Evolutionary conservation across 257 asterid genomes (phyloP), one percentile per base, ranked within the genome.

Genomic region (Nemophila menziesii): DNA sequence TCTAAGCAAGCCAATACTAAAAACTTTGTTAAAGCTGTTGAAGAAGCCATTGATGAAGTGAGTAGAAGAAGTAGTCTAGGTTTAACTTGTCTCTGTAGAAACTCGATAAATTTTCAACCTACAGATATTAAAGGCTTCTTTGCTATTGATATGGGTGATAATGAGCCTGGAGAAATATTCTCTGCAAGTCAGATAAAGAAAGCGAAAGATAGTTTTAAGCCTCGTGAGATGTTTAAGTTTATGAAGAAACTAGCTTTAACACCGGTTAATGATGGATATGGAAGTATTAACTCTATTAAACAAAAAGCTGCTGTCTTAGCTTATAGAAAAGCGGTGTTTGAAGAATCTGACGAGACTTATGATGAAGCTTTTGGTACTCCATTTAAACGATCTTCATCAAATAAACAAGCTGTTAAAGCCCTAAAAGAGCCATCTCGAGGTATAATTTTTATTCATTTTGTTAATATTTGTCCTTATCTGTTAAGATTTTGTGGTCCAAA

Each of bases 311-410:
- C 74, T 0, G 71, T 49, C 49, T 59, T 82, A 62, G 89, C 84
- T 13, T 61, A 57, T 48, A 73, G 99, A 62, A 90, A 69, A 69
- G 74, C 86, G 5, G 48, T 65, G 27, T 90, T 62, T 17, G 94
- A 86, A 78, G 96, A 82, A 57, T 77, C 64, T 66, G 99, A 90
- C 51, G 94, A 83, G 55, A 81, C 97, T 0, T 87, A 87, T 65
- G 93, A 92, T 12, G 89, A 83, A 69, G 97, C 97, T 15, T 87
- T 87, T 61, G 95, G 95, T 39, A 65, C 71, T 53, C 60, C 40
- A 39, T 81, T 83, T 20, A 54, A 39, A 18, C 80, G 79, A 17
- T 82, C 83, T 55, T 54, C 33, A 50, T 54, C 75, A 46, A n/a
- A n/a, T n/a, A 71, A 68, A 15, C 73, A 73, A 24, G 72, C 78